A percentile compares a stretch with the other conserved stretches of the same genome.
Conservation (phyloP, 305 asterid species). For the Coffea humblotiana region DNA sequence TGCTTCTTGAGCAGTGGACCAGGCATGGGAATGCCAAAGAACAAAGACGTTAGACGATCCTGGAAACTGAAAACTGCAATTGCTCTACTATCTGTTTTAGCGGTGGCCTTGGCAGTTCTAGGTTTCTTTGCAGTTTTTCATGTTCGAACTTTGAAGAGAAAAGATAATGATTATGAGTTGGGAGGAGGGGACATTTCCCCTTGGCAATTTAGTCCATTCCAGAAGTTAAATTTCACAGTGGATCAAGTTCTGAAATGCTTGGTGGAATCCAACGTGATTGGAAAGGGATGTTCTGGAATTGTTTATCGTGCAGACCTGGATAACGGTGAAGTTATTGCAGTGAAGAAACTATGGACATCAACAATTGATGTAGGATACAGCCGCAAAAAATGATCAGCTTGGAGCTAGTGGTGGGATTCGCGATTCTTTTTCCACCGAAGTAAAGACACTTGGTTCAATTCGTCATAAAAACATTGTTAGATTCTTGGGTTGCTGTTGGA, state of each 20-base stretch:
- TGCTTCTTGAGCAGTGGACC: slow-evolving; percentile 50
- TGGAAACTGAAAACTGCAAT: slow-evolving; percentile 76
- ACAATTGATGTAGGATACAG: slow-evolving; percentile 32
- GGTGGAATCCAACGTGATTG: slow-evolving; percentile 70
- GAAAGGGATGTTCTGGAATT: slow-evolving; percentile 89
- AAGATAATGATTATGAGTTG: slow-evolving; percentile 58
- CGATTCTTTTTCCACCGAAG: slow-evolving; percentile 80
- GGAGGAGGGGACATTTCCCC: slow-evolving; percentile 48
- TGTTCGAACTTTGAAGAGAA: slow-evolving; percentile 46
- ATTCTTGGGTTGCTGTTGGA: slow-evolving; percentile 87
- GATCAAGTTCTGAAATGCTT: slow-evolving; percentile 63
- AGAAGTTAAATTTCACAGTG: slow-evolving; percentile 62
- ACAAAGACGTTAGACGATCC: slow-evolving; percentile 27
- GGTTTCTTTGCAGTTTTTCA: slow-evolving; percentile 61
- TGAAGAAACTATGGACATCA: slow-evolving; percentile 77
- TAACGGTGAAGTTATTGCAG: slow-evolving; percentile 71
- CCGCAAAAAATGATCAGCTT: slow-evolving; percentile 27
- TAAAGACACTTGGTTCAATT: slow-evolving; percentile 74
- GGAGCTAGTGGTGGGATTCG: slow-evolving; percentile 46
- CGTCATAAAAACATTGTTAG: slow-evolving; percentile 80
- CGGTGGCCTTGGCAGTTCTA: slow-evolving; percentile 52
- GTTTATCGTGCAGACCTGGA: slow-evolving; percentile 70
- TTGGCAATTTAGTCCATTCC: slow-evolving; percentile 83
- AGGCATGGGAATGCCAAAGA: slow-evolving; percentile 29
- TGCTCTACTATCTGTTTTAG: slow-evolving; percentile 38